Base-by-base conservation (phyloP, 345 rosid genomes). In the Arabis alpina region DNA sequence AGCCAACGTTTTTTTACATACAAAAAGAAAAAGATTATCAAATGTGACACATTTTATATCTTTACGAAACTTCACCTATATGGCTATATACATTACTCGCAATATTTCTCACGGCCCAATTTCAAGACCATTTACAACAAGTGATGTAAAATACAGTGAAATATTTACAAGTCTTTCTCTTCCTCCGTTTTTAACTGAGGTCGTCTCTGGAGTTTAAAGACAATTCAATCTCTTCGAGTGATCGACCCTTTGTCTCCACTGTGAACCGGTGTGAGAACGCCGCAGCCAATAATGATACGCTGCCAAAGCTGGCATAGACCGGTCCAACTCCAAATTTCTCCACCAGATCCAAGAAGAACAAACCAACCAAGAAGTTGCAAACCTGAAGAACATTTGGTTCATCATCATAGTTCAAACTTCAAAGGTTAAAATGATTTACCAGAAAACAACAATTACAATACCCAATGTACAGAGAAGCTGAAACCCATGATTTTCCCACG, bases 391-490 rank as follows among this genome's bases (percentile, higher is more conserved):
- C 34, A 30, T 30, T 39, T 34, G 4, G 16, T 59, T 12, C 0
- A 8, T 36, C 40, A 36, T 36, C 2, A 36, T 36, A 36, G 39
- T 8, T 36, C 8, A 34, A 34, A 30, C 34, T 30, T 30, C 34
- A 45, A 36, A 8, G 59, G 24, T 24, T 14, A 6, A 10, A 28
- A 42, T 54, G 24, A 24, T 62, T 43, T 52, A 54, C 4, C 6
- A 5, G n/a, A 28, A 39, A 43, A 59, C 5, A 28, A 34, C 6
- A 15, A 50, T 41, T 45, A 56, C 80, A 19, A 44, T 78, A 90
- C 97, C 97, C 93, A 90, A 75, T 88, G 92, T 73, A 86, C 91
- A 43, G 82, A 88, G 66, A 86, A 81, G 75, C 92, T 86, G 70
- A 86, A 81, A 25, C 90, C 85, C 88, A 85, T 81, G 42, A 88